Conservation (phyloP, 345 rosid genomes). For the Lagerstroemia speciosa region DNA sequence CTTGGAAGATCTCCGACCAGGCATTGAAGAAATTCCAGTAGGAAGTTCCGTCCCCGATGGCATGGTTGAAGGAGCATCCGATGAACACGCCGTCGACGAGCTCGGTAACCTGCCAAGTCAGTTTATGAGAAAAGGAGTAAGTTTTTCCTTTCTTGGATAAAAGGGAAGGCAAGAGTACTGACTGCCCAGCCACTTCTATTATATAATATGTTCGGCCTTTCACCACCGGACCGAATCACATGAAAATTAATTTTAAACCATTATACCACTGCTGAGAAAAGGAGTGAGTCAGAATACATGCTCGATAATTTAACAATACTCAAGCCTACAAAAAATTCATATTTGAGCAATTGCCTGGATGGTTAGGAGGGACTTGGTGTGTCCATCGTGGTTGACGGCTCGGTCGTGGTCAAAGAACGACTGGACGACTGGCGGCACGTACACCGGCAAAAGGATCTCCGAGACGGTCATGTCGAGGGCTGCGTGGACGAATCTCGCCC, state of each 20-base stretch:
- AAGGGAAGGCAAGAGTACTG: no score
- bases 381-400: conserved; percentile 55
- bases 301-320: no score
- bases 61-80: conserved; percentile 57
- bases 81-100: conserved; percentile 60
- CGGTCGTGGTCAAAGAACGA: conserved; percentile 62
- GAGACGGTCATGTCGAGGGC: conserved; percentile 25
- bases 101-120: conserved; percentile 39
- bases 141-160: no score
- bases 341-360: conserved; percentile 5
- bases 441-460: conserved; percentile 38
- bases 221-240: no score
- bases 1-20: conserved; percentile 55
- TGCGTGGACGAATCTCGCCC: conserved; percentile 42
- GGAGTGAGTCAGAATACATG: not conserved
- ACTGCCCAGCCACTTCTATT: no score
- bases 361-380: conserved; percentile 38
- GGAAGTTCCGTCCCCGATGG: conserved; percentile 54
- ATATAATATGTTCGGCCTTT: no score
- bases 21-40: conserved; percentile 62
- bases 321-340: not conserved
- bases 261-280: no score
- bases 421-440: conserved; percentile 47
- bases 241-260: no score
- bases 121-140: not conserved